Conservation (phyloP, 805 yeast species). For the Lipomyces kockii region DNA sequence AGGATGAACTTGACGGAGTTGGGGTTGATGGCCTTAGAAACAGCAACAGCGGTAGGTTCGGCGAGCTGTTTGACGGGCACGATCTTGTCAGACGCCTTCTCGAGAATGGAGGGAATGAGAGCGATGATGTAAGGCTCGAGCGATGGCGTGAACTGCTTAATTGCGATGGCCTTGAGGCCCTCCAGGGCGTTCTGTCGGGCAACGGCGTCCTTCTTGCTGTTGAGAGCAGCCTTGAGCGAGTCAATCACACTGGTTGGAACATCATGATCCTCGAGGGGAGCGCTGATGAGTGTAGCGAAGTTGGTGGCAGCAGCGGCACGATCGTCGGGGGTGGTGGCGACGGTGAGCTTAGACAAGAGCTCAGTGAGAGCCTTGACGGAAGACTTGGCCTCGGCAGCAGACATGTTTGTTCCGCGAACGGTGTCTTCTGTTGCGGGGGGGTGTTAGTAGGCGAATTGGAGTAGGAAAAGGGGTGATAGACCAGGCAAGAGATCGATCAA, state of each 20-base stretch:
- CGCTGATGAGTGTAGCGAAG: slow-evolving; percentile 91
- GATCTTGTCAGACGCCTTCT: slow-evolving; percentile 90
- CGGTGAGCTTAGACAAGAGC: slow-evolving; percentile 88
- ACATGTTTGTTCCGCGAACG: not conserved
- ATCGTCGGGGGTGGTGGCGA: slow-evolving; percentile 77
- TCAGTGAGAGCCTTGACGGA: slow-evolving; percentile 78
- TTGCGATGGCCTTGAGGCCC: slow-evolving; percentile 85
- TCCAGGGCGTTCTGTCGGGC: slow-evolving; percentile 77
- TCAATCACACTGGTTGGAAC: slow-evolving; percentile 88
- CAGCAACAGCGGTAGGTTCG: slow-evolving; percentile 71
- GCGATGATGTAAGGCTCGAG: slow-evolving; percentile 94
- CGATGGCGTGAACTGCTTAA: slow-evolving; percentile 75
- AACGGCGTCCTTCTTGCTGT: slow-evolving; percentile 73
- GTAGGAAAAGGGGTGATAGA: not conserved
- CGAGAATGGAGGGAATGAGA: slow-evolving; percentile 69
- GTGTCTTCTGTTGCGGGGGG: not conserved
- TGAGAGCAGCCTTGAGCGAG: slow-evolving; percentile 73
- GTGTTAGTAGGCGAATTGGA: not conserved
- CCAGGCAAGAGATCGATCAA: not conserved
- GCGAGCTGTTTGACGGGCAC: slow-evolving; percentile 75
- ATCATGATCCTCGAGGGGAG: slow-evolving; percentile 97
- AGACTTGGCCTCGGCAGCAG: slow-evolving; percentile 40
- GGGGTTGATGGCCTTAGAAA: slow-evolving; percentile 86
- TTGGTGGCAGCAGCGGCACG: slow-evolving; percentile 85
- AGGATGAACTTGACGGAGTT: slow-evolving; percentile 87